A percentile compares a stretch with the other conserved stretches of the same genome.
Conservation (phyloP, 1,284 basidiomycete species). For the Leccinum olivaceoglutinosum region DNA sequence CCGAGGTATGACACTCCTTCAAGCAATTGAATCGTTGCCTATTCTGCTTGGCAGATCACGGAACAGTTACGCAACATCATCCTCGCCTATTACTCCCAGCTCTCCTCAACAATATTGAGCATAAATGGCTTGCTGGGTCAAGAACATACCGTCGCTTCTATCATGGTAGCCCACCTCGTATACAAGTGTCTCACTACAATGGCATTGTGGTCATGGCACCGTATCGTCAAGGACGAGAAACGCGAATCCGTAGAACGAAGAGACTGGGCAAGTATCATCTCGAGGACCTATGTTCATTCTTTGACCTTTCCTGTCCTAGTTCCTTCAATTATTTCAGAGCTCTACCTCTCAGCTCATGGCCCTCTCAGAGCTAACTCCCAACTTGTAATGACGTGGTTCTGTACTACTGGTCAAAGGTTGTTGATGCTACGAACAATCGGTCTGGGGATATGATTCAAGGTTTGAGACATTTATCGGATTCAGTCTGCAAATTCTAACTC, state of each 20-base stretch:
- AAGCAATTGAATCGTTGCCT: neutral
- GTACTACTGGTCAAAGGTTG: constrained; percentile 75
- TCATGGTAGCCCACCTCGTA: constrained; percentile 58
- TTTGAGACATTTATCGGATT: constrained; percentile 21
- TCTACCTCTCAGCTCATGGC: constrained; percentile 51
- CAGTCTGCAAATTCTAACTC: neutral
- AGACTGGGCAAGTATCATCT: constrained; percentile 46
- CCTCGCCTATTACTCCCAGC: constrained; percentile 49
- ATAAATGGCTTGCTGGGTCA: constrained; percentile 35
- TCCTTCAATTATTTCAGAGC: constrained; percentile 53
- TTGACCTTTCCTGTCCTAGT: constrained; percentile 33
- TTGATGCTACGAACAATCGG: constrained; percentile 51
- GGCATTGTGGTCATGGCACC: constrained; percentile 65
- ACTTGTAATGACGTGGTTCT: constrained; percentile 60
- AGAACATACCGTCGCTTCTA: constrained; percentile 42
- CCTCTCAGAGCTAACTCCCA: constrained; percentile 54
- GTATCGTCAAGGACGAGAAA: constrained; percentile 39
- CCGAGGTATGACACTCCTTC: constrained; percentile 35
- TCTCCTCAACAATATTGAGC: constrained; percentile 43
- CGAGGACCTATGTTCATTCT: neutral
- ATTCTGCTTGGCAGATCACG: constrained; percentile 43
- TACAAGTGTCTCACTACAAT: constrained; percentile 69
- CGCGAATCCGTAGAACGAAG: constrained; percentile 40
- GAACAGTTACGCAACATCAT: constrained; percentile 47
- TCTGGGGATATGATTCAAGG: constrained; percentile 53